phyloP scores from a whole-genome alignment of 1,139 yeast genomes.

The Yamadazyma jaroonii region DNA sequence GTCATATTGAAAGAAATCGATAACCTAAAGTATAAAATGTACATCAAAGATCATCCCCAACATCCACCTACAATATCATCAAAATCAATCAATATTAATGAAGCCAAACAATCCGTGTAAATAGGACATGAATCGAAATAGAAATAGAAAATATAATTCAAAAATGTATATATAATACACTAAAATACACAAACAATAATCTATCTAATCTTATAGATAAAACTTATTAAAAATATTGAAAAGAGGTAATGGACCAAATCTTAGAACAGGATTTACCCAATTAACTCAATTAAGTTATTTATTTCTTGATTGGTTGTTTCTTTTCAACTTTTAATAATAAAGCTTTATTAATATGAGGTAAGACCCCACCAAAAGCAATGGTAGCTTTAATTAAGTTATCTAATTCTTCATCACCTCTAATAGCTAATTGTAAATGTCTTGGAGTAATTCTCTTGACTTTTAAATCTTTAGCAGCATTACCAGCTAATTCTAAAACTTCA shows the following conservation, averaged over 20 bases:
- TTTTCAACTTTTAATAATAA: conserved; percentile 89
- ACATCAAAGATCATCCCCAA: conserved; percentile 3
- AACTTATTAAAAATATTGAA: conserved; percentile 1
- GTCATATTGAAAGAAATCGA: conserved; percentile 11
- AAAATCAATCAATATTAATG: background rate
- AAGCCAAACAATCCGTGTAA: conserved; percentile 6
- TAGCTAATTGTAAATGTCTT: conserved; percentile 96
- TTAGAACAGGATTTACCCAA: background rate
- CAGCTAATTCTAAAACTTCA: conserved; percentile 97
- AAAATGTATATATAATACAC: conserved; percentile 10
- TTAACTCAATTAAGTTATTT: background rate
- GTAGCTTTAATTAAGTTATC: conserved; percentile 96
- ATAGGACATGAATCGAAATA: conserved; percentile 6
- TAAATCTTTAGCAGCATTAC: conserved; percentile 98
- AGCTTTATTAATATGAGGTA: conserved; percentile 96
- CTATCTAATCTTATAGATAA: conserved; percentile 1
- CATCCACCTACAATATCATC: background rate
- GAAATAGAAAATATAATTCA: conserved; percentile 15
- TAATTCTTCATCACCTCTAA: conserved; percentile 98
- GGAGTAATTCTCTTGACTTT: conserved; percentile 99
- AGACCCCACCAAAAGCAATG: conserved; percentile 97
- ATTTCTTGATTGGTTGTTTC: conserved; percentile 52
- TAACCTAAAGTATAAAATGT: conserved; percentile 5
- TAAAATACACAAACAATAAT: conserved; percentile 6
- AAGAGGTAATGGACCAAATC: background rate